Conservation (phyloP, 2,329 filamentous ascomycete species). For the Fusarium foetens region DNA sequence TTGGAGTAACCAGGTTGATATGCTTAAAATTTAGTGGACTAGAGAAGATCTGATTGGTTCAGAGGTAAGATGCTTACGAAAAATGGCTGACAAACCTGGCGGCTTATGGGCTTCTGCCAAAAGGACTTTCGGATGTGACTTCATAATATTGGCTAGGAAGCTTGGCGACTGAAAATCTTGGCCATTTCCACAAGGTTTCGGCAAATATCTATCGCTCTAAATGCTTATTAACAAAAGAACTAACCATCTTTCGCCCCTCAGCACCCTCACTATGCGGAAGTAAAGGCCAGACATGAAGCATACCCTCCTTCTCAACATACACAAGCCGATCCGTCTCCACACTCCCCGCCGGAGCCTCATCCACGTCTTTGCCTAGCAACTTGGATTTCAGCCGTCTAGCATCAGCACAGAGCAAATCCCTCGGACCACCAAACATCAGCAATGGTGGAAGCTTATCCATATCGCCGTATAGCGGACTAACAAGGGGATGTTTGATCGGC, state of each 20-base stretch:
- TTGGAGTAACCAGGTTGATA: not conserved
- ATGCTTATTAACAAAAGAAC: not conserved
- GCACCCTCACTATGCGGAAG: not conserved
- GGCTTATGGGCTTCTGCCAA: not conserved
- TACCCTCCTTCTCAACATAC: conserved; percentile 1
- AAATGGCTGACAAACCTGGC: not conserved
- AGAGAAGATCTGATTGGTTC: not conserved
- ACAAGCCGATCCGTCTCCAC: not conserved
- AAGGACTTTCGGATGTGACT: not conserved
- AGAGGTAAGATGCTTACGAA: not conserved
- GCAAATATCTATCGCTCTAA: not conserved
- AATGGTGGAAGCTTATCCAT: not conserved
- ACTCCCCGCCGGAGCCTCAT: not conserved
- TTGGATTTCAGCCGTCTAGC: conserved; percentile 1
- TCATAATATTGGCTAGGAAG: accelerated
- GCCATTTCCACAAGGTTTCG: not conserved
- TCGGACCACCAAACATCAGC: not conserved
- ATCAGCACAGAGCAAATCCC: not conserved
- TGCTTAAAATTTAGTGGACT: not conserved
- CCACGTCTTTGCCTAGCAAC: not conserved
- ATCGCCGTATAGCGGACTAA: not conserved
- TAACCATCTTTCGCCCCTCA: not conserved
- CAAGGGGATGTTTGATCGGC: not conserved
- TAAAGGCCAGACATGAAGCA: conserved; percentile 8
- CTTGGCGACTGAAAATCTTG: not conserved